A percentile compares a stretch with the other conserved stretches of the same genome.
Evolutionary conservation across 116 monocot species (phyloP).

Genomic region (Iris pallida): DNA sequence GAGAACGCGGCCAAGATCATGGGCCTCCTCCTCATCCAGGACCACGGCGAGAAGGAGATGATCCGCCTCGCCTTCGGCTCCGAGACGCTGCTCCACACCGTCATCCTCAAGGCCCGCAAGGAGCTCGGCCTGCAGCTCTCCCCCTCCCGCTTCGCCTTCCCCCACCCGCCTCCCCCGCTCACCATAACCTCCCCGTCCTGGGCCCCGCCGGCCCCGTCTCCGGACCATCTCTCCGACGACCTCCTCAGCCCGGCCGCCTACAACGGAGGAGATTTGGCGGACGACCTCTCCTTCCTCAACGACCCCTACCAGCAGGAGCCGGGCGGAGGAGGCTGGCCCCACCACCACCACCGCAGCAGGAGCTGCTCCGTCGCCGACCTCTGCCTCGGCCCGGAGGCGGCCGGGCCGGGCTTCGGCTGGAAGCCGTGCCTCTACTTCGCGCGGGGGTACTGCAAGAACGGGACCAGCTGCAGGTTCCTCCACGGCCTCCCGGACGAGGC

Average conservation of each 20-base stretch:
- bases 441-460: constrained; percentile 13
- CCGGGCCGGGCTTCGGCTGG: not conserved
- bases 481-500: constrained; percentile 33
- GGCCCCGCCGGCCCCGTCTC: not conserved
- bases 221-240: constrained; percentile 22
- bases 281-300: constrained; percentile 10
- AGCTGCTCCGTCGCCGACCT: not conserved
- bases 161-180: not conserved
- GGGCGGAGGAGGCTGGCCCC: too few relatives aligned
- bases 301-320: not conserved
- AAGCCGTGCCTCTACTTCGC: not conserved
- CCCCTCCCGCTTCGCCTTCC: not conserved
- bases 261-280: not conserved
- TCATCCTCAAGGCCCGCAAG: constrained; percentile 53
- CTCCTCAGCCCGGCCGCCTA: constrained; percentile 30
- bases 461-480: constrained; percentile 17
- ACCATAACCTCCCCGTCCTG: constrained; percentile 8
- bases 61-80: constrained; percentile 95
- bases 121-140: constrained; percentile 47
- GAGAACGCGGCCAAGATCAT: constrained; percentile 98
- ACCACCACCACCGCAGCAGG: not conserved
- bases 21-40: constrained; percentile 84
- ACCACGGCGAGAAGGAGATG: constrained; percentile 99
- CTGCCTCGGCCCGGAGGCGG: not conserved
- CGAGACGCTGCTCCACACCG: constrained; percentile 60